phyloP scores from a whole-genome alignment of 768 basidiomycete genomes.

The Tulasnella sp. region DNA sequence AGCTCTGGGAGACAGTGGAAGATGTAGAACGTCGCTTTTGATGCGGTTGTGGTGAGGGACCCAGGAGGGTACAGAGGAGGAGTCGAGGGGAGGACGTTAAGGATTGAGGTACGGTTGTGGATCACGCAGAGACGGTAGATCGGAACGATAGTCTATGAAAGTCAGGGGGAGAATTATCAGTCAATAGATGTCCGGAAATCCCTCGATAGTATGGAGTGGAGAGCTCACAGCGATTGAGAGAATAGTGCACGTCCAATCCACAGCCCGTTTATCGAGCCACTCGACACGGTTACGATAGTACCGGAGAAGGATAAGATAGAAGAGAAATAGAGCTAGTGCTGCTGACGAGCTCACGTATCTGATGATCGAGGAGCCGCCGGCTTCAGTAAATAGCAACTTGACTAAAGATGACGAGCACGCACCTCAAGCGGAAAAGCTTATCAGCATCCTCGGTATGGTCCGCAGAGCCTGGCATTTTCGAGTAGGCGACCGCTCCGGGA shows the following conservation, averaged over 20 bases:
- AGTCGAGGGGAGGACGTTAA: neutral
- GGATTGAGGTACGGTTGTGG: neutral
- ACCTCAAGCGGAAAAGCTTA: neutral
- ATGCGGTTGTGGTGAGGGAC: neutral
- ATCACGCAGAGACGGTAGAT: neutral
- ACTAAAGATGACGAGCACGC: neutral
- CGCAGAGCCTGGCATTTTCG: neutral
- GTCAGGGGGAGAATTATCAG: neutral
- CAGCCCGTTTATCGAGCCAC: neutral
- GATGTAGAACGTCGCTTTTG: too few species aligned
- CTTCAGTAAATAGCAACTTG: neutral
- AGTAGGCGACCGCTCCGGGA: neutral
- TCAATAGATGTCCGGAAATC: neutral
- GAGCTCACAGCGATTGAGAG: neutral
- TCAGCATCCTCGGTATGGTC: neutral
- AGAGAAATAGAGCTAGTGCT: neutral
- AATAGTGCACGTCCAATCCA: neutral
- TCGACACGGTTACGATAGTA: neutral
- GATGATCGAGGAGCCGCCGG: neutral
- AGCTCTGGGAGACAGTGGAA: neutral
- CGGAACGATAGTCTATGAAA: neutral
- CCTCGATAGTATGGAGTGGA: neutral
- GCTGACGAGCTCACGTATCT: neutral
- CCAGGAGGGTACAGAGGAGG: neutral
- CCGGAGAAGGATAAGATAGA: neutral